A percentile compares a stretch with the other conserved stretches of the same genome.
Evolutionary conservation across 2,329 filamentous ascomycete genomes (phyloP).

Genomic region (Apiospora sp.): DNA sequence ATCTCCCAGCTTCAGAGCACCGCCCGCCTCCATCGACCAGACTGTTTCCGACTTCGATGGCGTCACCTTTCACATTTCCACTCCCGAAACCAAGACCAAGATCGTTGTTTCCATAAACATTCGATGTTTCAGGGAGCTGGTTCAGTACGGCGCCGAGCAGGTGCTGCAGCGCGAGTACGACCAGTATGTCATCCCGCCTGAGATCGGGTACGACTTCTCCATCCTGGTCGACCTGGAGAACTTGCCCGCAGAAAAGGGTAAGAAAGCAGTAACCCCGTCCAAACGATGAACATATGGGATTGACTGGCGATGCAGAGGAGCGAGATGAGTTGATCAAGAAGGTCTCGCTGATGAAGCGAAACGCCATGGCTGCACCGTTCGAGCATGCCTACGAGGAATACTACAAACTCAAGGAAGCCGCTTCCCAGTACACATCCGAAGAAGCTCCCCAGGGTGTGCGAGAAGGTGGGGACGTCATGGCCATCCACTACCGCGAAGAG

Average conservation of each 20-base stretch:
- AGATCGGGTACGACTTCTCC: conserved; percentile 96
- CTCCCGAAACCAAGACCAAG: conserved; percentile 90
- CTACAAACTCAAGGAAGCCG: conserved; percentile 84
- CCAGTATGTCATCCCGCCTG: conserved; percentile 84
- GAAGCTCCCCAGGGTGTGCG: conserved; percentile 88
- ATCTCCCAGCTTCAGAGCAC: conserved; percentile 63
- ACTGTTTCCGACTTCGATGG: conserved; percentile 99
- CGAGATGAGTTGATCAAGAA: conserved; percentile 86
- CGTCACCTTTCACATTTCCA: conserved; percentile 98
- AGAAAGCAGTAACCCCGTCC: conserved; percentile 26
- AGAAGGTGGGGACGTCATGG: conserved; percentile 92
- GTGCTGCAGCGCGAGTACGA: conserved; percentile 96
- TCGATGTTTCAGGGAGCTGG: conserved; percentile 91
- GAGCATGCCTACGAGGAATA: conserved; percentile 97
- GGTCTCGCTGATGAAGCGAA: conserved; percentile 92
- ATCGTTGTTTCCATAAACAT: conserved; percentile 95
- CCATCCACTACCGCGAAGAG: conserved; percentile 98
- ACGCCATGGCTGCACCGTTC: conserved; percentile 98
- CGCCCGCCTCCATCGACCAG: conserved; percentile 92
- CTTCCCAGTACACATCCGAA: conserved; percentile 91
- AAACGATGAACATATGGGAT: not conserved
- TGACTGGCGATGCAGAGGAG: conserved; percentile 64
- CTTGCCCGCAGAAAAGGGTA: conserved; percentile 81
- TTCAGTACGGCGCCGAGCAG: conserved; percentile 90
- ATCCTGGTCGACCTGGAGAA: conserved; percentile 88